These are phyloP conservation scores for Aspergillus puulaauensis DNA, from an alignment of 2,329 filamentous ascomycete species.

Conservation along the genomic window DNA sequence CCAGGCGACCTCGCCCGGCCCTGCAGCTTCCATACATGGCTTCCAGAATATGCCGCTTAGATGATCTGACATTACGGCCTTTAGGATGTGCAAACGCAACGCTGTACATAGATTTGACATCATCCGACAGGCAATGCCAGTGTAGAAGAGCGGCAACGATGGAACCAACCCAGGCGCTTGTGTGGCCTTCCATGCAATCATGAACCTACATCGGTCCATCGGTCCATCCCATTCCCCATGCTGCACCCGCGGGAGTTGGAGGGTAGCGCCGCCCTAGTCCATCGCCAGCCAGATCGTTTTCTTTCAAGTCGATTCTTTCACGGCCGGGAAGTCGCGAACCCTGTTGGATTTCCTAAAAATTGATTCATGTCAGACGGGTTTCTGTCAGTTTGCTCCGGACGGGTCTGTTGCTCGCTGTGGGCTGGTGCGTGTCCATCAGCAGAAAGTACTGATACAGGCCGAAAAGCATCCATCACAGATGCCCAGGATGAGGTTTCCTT, in stretches of 20 bases:
- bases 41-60: constrained; percentile 3
- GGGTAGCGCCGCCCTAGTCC: constrained; percentile 9
- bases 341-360: neutral
- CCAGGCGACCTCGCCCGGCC: neutral
- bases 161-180: neutral
- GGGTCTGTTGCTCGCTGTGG: neutral
- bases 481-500: neutral
- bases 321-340: neutral
- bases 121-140: too few relatives aligned
- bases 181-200: neutral
- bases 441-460: neutral
- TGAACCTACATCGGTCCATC: neutral
- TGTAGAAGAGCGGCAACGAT: neutral
- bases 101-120: neutral
- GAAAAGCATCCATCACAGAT: neutral
- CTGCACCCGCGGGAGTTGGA: constrained; percentile 15
- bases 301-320: constrained; percentile 16
- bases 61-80: neutral
- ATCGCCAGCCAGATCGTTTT: constrained; percentile 14
- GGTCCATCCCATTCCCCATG: neutral
- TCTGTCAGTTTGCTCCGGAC: constrained; percentile 9
- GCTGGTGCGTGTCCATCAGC: too few relatives aligned
- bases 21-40: constrained; percentile 3
- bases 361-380: constrained; percentile 10
- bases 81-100: neutral